Conservation (phyloP, 2,329 filamentous ascomycete species). For the Ophiostoma perfectum region DNA sequence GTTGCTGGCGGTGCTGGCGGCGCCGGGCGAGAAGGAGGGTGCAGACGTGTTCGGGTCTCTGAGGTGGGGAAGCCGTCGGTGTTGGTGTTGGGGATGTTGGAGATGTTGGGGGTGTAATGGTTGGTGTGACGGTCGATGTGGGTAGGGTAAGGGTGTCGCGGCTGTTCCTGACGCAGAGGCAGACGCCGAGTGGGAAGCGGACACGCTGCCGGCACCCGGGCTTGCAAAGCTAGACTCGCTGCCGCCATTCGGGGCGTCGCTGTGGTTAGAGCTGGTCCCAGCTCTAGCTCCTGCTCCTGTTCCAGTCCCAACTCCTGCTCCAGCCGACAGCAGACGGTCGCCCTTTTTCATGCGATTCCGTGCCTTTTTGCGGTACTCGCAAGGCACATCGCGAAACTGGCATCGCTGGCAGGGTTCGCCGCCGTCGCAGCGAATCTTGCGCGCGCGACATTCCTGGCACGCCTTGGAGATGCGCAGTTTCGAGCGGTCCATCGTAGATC, state of each 20-base stretch:
- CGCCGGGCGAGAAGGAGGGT: not conserved
- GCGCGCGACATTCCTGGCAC: slow-evolving; percentile 25
- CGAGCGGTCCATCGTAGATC: slow-evolving; percentile 10
- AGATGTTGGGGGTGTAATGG: not conserved
- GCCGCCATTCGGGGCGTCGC: not conserved
- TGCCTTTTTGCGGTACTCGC: slow-evolving; percentile 26
- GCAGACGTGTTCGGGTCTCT: slow-evolving; percentile 6
- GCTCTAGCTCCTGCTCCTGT: too few relatives aligned
- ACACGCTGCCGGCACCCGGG: not conserved
- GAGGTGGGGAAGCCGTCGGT: slow-evolving; percentile 3
- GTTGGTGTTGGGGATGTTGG: not conserved
- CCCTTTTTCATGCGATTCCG: slow-evolving; percentile 25
- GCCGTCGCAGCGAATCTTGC: slow-evolving; percentile 27
- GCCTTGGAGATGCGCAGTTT: slow-evolving; percentile 26
- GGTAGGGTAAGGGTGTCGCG: not conserved
- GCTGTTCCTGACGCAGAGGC: not conserved
- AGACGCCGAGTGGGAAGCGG: not conserved
- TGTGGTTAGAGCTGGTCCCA: too few relatives aligned
- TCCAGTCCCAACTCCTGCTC: not conserved
- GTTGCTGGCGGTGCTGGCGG: slow-evolving; percentile 1
- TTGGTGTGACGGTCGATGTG: slow-evolving; percentile 1
- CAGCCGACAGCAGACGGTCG: slow-evolving; percentile 13
- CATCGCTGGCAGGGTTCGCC: slow-evolving; percentile 25
- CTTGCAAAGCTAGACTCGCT: slow-evolving; percentile 5
- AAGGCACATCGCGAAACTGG: slow-evolving; percentile 21